Percentiles rank a stretch among this genome's conserved stretches.
Conservation (phyloP, 164 flowering plant species). For the Litsea cubeba region DNA sequence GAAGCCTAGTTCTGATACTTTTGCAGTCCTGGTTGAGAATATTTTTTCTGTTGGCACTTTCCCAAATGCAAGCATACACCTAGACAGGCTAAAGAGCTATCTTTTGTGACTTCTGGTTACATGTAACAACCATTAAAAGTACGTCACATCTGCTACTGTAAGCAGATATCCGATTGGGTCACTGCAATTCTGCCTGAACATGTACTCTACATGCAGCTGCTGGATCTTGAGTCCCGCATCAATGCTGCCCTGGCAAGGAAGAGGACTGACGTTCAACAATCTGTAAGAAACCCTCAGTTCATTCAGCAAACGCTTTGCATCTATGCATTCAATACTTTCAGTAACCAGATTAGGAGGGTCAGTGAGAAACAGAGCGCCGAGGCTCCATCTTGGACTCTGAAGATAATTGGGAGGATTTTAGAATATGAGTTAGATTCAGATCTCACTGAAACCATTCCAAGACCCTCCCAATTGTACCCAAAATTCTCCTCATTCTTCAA, state of each 20-base stretch:
- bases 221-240: constrained; percentile 66
- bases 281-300: constrained; percentile 54
- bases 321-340: constrained; percentile 70
- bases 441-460: constrained; percentile 35
- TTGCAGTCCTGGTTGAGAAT: neutral
- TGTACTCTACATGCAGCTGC: constrained; percentile 67
- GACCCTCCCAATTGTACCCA: constrained; percentile 33
- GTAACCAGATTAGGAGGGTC: constrained; percentile 42
- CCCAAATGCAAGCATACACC: neutral
- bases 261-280: constrained; percentile 71
- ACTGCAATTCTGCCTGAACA: constrained; percentile 79
- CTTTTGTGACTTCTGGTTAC: neutral
- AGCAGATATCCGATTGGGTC: constrained; percentile 60
- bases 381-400: constrained; percentile 79
- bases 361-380: constrained; percentile 48
- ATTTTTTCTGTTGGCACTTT: neutral
- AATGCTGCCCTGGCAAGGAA: constrained; percentile 71
- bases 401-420: constrained; percentile 76
- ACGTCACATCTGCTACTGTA: constrained; percentile 13
- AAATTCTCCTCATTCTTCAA: constrained; percentile 82
- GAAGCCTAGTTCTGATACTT: constrained; percentile 22
- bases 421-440: constrained; percentile 65
- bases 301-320: constrained; percentile 67
- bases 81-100: neutral
- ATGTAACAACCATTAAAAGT: neutral